Base-by-base conservation (phyloP, 2,329 filamentous ascomycete genomes). In the Nemania serpens region DNA sequence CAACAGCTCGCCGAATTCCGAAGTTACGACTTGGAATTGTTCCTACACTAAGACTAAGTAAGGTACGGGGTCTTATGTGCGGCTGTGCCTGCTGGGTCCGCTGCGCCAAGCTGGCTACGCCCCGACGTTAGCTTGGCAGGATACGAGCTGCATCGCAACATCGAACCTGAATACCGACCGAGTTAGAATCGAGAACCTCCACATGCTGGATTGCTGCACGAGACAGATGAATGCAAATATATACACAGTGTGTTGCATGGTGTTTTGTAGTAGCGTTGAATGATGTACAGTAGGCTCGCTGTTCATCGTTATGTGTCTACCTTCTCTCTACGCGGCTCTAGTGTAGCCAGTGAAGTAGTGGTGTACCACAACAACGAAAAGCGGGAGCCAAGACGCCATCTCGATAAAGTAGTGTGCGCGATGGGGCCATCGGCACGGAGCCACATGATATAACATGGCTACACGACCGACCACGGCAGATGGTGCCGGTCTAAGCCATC, bases 381-480 rank as follows among this genome's bases (percentile, higher is more conserved):
- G 17, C 45, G 39, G 55, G 46, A 58, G 59, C 59, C 59, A 62
- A 62, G 59, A 62, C 59, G 34, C 59, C 33, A 62, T 62, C 60
- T 52, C 42, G 51, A 59, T 56, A 47, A 5, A n/a, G 36, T 3
- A 12, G 11, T n/a, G 36, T 29, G 7, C 33, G 49, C 11, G 29
- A 61, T 41, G 59, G 59, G 49, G 43, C 46, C 43, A 45, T 58
- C 53, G 54, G 52, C 54, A 39, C 22, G 34, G 18, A 50, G 41
- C 37, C 59, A 55, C 49, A 47, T 52, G 49, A 50, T 50, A 41
- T 45, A 54, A 29, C 25, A 29, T 7, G 25, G 7, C 25, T 29
- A 29, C 25, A 29, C 25, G 25, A 7, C 25, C 25, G 25, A 29
- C 25, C 25, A 29, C 25, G 43, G 15, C 11, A 29, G 13, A 46